Conservation (phyloP, 495 filamentous ascomycete genomes). For the Penicillium antarcticum region DNA sequence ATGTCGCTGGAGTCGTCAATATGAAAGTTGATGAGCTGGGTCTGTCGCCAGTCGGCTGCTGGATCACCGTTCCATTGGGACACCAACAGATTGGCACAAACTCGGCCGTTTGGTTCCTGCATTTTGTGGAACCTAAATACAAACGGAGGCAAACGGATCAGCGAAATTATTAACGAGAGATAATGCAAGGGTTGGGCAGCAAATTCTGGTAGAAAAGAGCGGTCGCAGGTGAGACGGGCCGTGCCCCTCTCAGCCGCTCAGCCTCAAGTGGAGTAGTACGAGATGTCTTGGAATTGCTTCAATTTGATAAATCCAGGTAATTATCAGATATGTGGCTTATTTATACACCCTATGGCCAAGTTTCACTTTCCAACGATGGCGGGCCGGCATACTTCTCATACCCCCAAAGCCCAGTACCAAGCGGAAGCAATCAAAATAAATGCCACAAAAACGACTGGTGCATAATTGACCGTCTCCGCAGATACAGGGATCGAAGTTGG, state of each 20-base stretch:
- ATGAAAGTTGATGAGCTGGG: neutral
- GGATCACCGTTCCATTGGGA: neutral
- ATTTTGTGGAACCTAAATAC: neutral
- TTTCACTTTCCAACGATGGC: constrained; percentile 15
- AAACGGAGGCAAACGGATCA: neutral
- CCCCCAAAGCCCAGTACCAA: constrained; percentile 63
- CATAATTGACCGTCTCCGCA: constrained; percentile 48
- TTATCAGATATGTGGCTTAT: no score
- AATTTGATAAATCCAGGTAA: no score
- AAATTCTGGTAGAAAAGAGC: neutral
- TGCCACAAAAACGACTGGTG: constrained; percentile 52
- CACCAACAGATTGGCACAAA: neutral
- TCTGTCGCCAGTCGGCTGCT: neutral
- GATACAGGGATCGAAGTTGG: constrained; percentile 37
- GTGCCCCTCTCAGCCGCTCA: neutral
- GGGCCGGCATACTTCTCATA: constrained; percentile 25
- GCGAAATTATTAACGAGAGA: neutral
- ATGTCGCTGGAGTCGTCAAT: neutral
- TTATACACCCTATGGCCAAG: neutral
- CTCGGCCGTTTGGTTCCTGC: neutral
- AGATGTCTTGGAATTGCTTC: no score
- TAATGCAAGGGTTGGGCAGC: neutral
- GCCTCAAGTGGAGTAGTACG: neutral
- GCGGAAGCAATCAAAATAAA: constrained; percentile 46
- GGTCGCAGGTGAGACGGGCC: constrained; percentile 1